phyloP scores from a whole-genome alignment of 2,329 filamentous ascomycete species.

The Fusarium duplospermum region DNA sequence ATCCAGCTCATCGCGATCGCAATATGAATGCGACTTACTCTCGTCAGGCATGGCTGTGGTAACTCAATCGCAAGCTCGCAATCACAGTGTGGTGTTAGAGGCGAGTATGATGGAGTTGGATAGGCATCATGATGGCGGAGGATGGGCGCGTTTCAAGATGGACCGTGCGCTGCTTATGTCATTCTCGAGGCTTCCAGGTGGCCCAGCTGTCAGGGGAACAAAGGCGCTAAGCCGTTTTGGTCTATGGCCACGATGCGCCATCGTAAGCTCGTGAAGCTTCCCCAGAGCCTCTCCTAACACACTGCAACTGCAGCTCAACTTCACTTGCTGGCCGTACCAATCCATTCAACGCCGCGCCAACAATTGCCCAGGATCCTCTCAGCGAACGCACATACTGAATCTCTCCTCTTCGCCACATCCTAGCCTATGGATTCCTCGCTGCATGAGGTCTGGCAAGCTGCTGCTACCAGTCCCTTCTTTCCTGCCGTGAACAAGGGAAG shows the following conservation, averaged over 20 bases:
- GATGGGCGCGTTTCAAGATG: conserved; percentile 29
- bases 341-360: conserved; percentile 7
- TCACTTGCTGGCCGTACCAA: conserved; percentile 10
- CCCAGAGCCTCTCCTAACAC: conserved; percentile 36
- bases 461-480: conserved; percentile 85
- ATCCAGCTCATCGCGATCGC: background rate
- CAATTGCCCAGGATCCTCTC: background rate
- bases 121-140: conserved; percentile 41
- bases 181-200: conserved; percentile 12
- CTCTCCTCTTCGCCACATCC: conserved; percentile 6
- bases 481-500: conserved; percentile 82
- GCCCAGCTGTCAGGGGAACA: background rate
- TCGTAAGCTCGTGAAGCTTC: conserved; percentile 46
- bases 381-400: background rate
- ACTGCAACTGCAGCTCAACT: conserved; percentile 22
- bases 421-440: conserved; percentile 81
- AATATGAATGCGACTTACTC: conserved; percentile 15
- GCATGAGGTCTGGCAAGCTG: conserved; percentile 93
- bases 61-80: conserved; percentile 1
- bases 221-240: conserved; percentile 47
- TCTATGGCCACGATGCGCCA: conserved; percentile 51
- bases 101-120: conserved; percentile 24
- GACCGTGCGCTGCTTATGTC: conserved; percentile 49
- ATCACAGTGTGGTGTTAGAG: conserved; percentile 13
- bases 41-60: conserved; percentile 42